A percentile compares a stretch with the other conserved stretches of the same genome.
phyloP scores from a whole-genome alignment of 495 filamentous ascomycete species.

The Penicillium bialowiezense region DNA sequence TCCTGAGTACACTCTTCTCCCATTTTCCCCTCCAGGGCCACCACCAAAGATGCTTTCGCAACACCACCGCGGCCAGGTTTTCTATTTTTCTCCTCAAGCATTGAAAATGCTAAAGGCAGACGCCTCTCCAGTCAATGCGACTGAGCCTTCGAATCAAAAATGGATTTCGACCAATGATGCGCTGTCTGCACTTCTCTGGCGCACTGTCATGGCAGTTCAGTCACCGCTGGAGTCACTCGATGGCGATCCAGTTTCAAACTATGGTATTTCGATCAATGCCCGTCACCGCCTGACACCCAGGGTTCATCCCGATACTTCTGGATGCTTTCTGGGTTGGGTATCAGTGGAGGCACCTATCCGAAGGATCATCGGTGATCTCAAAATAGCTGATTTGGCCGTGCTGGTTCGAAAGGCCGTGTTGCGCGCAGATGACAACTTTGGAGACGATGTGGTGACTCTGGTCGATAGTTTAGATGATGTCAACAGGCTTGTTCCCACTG shows the following conservation, averaged over 20 bases:
- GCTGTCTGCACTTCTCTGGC: conserved; percentile 38
- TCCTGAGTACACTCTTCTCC: conserved; percentile 29
- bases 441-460: conserved; percentile 23
- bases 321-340: conserved; percentile 32
- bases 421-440: conserved; percentile 22
- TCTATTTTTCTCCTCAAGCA: conserved; percentile 29
- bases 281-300: conserved; percentile 27
- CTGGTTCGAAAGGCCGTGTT: conserved; percentile 27
- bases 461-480: conserved; percentile 23
- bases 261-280: conserved; percentile 34
- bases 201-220: conserved; percentile 34
- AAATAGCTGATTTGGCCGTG: conserved; percentile 28
- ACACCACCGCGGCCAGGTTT: conserved; percentile 28
- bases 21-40: conserved; percentile 26
- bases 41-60: conserved; percentile 30
- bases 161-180: conserved; percentile 42
- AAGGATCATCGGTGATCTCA: conserved; percentile 11
- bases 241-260: conserved; percentile 26
- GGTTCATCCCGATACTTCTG: conserved; percentile 27
- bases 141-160: conserved; percentile 18
- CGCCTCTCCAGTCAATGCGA: conserved; percentile 27
- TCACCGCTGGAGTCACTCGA: conserved; percentile 26
- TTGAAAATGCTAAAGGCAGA: conserved; percentile 30
- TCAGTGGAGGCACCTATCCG: conserved; percentile 14
- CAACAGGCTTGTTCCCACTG: conserved; percentile 27